phyloP scores from a whole-genome alignment of 331 rosid genomes.

The Cucumis variabilis region DNA sequence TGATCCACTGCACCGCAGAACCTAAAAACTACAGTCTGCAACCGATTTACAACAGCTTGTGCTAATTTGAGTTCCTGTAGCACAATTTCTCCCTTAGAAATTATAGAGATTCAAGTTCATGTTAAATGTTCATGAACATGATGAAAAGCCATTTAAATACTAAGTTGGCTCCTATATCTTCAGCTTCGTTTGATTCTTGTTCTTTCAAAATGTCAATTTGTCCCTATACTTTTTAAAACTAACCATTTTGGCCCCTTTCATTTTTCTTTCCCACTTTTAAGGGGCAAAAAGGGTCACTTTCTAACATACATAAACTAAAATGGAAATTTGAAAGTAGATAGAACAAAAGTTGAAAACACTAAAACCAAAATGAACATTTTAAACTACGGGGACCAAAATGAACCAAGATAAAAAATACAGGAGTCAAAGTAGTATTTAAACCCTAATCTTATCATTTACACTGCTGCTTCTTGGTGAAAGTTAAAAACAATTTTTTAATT shows the following conservation, averaged over 20 bases:
- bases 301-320: too few species aligned
- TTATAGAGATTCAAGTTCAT: neutral
- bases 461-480: neutral
- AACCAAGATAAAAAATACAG: too few species aligned
- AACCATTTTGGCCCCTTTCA: neutral
- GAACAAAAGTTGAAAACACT: too few species aligned
- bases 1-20: constrained; percentile 88
- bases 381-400: too few species aligned
- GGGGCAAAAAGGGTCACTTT: neutral
- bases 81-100: neutral
- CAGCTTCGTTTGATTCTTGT: neutral
- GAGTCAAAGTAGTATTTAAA: too few species aligned
- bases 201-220: neutral
- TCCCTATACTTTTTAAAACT: too few species aligned
- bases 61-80: constrained; percentile 82
- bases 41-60: constrained; percentile 88
- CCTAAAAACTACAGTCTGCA: constrained; percentile 89
- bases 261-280: too few species aligned
- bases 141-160: neutral
- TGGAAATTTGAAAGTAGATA: too few species aligned
- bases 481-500: neutral
- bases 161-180: neutral
- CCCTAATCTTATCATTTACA: neutral
- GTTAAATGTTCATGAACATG: neutral
- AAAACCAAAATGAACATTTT: too few species aligned